Evolutionary conservation across 352 stramenopile species (phyloP).

Genomic region (Thalassiosira mediterranea): DNA sequence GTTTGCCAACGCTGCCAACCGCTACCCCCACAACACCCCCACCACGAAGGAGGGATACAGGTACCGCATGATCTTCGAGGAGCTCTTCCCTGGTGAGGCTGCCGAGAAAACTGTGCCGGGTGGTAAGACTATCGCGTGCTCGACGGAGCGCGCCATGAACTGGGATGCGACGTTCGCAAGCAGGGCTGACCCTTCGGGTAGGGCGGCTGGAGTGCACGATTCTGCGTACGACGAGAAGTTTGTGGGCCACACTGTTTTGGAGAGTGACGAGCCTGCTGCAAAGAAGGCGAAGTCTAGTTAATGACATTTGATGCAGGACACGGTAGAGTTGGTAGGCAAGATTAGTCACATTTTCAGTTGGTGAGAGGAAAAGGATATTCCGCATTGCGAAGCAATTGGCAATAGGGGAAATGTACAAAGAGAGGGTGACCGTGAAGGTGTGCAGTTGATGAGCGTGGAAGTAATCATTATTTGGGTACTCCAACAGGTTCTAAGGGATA

Average conservation of each 20-base stretch:
- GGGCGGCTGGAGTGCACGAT: constrained; percentile 94
- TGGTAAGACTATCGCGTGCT: constrained; percentile 98
- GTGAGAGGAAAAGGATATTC: not conserved
- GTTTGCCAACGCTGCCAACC: constrained; percentile 88
- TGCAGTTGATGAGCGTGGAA: too few species aligned
- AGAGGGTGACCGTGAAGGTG: too few species aligned
- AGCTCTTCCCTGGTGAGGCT: constrained; percentile 96
- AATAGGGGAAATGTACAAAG: too few species aligned
- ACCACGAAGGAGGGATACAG: constrained; percentile 95
- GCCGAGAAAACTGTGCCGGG: constrained; percentile 95
- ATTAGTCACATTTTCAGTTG: too few species aligned
- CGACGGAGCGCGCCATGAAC: constrained; percentile 95
- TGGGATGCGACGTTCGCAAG: constrained; percentile 91
- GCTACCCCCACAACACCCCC: constrained; percentile 98
- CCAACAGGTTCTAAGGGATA: too few species aligned
- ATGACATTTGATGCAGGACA: not conserved
- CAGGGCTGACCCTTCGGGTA: constrained; percentile 93
- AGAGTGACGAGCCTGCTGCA: constrained; percentile 33
- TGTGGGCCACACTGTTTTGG: constrained; percentile 69
- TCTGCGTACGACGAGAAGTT: constrained; percentile 90
- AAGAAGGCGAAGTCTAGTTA: constrained; percentile 69
- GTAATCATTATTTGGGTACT: too few species aligned
- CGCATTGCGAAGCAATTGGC: too few species aligned
- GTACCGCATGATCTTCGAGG: constrained; percentile 96
- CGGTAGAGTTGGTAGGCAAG: not conserved